phyloP scores from a whole-genome alignment of 139 green algal genomes.

The Chlorella sp. region DNA sequence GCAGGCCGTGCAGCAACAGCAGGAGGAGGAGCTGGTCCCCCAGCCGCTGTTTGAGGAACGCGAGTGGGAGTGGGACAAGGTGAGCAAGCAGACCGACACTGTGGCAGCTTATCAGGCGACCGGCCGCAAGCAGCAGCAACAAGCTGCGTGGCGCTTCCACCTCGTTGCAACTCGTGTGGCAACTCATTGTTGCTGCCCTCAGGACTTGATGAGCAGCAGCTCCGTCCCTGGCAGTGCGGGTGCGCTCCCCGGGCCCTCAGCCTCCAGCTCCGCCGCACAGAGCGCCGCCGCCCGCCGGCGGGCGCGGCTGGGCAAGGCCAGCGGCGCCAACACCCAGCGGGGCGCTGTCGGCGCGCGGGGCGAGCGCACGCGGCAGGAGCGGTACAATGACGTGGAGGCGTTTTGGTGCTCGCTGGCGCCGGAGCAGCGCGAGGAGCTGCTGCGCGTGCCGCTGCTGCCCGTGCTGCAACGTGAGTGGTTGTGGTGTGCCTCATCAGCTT shows the following conservation, averaged over 20 bases:
- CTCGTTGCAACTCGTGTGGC: too few species aligned
- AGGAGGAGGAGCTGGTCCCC: too few species aligned
- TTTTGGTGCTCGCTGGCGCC: slow-evolving; percentile 43
- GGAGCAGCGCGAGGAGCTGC: slow-evolving; percentile 41
- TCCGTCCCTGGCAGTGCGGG: too few species aligned
- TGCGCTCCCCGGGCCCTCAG: too few species aligned
- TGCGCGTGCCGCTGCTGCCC: slow-evolving; percentile 41
- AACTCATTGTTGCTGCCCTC: too few species aligned
- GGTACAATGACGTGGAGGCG: slow-evolving; percentile 36
- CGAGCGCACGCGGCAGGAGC: slow-evolving; percentile 31
- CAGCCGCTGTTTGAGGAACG: slow-evolving; percentile 38
- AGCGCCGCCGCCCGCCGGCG: too few species aligned
- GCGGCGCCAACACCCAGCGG: background rate
- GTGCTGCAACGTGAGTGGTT: slow-evolving; percentile 36
- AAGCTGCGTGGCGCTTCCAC: too few species aligned
- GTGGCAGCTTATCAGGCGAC: background rate
- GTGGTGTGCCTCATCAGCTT: too few species aligned
- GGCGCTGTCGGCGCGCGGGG: background rate
- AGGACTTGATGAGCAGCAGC: too few species aligned
- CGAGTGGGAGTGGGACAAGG: slow-evolving; percentile 34
- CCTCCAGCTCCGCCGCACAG: too few species aligned
- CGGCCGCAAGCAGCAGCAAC: background rate
- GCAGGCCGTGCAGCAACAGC: too few species aligned
- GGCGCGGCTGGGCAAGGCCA: background rate
- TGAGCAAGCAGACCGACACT: background rate